phyloP scores from a whole-genome alignment of 495 filamentous ascomycete genomes.

The Hyaloscypha variabilis region DNA sequence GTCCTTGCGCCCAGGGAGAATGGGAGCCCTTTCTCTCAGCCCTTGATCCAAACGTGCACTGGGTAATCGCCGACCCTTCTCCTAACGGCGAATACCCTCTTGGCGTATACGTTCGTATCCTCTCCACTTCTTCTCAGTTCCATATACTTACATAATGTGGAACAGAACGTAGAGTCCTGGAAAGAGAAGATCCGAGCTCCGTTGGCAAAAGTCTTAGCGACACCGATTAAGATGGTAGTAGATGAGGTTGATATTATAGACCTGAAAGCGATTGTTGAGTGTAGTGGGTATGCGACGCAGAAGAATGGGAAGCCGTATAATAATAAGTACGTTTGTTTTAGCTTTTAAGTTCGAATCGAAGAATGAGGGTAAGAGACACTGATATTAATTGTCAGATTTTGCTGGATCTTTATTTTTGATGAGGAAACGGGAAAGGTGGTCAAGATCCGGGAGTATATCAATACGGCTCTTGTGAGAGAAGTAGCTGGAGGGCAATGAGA shows the following conservation, averaged over 20 bases:
- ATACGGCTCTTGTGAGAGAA: conserved; percentile 12
- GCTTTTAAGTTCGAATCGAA: not conserved
- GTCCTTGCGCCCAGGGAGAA: not conserved
- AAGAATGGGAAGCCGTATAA: conserved; percentile 7
- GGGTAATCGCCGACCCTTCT: not conserved
- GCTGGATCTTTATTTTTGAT: not conserved
- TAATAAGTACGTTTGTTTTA: not conserved
- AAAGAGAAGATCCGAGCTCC: not conserved
- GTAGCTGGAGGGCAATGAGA: conserved; percentile 7
- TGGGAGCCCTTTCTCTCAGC: not conserved
- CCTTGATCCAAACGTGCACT: conserved; percentile 10
- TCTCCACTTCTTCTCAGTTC: too few species aligned
- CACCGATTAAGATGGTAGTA: not conserved
- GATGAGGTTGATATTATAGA: not conserved
- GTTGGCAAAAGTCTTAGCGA: not conserved
- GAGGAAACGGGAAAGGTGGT: conserved; percentile 12
- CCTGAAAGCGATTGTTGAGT: conserved; percentile 1
- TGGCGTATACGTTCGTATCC: too few species aligned
- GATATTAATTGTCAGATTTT: not conserved
- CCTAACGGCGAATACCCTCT: too few species aligned
- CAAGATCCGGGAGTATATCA: conserved; percentile 3
- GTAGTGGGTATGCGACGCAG: not conserved
- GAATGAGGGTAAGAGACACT: not conserved
- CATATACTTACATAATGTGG: not conserved
- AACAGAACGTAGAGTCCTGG: not conserved